Evolutionary conservation across 2,329 filamentous ascomycete genomes (phyloP).

Genomic region (Colletotrichum sp.): DNA sequence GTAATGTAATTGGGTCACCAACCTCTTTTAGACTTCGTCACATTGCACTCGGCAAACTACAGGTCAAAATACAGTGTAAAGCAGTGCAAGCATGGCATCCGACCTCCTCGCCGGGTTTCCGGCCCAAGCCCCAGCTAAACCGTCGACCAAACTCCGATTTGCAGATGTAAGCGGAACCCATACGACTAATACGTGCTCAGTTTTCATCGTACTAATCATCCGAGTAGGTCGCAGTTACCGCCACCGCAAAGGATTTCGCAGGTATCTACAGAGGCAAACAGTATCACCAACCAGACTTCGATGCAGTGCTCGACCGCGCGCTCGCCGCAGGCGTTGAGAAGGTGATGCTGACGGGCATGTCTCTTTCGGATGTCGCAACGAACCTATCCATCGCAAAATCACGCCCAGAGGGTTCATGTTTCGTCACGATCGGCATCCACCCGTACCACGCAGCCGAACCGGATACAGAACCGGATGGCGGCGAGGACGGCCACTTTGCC

Average conservation of each 20-base stretch:
- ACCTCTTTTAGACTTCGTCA: neutral
- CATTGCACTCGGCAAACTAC: neutral
- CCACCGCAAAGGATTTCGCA: constrained; percentile 49
- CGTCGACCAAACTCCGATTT: constrained; percentile 2
- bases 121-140: neutral
- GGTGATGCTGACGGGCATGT: constrained; percentile 46
- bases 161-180: neutral
- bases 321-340: constrained; percentile 44
- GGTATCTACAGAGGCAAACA: constrained; percentile 55
- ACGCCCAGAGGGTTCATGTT: constrained; percentile 36
- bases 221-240: constrained; percentile 39
- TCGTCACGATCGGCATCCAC: constrained; percentile 53
- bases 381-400: constrained; percentile 34
- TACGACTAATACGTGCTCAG: too few species aligned
- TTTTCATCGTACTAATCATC: neutral
- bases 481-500: constrained; percentile 25
- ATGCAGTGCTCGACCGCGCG: constrained; percentile 44
- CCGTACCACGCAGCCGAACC: constrained; percentile 55
- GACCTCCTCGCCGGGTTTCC: constrained; percentile 9
- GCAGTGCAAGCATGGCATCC: neutral
- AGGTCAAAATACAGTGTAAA: neutral
- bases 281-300: constrained; percentile 51
- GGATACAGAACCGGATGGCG: constrained; percentile 29
- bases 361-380: constrained; percentile 30
- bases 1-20: neutral